A percentile compares a stretch with the other conserved stretches of the same genome.
phyloP scores from a whole-genome alignment of 495 filamentous ascomycete genomes.

The Parmelia sp. region DNA sequence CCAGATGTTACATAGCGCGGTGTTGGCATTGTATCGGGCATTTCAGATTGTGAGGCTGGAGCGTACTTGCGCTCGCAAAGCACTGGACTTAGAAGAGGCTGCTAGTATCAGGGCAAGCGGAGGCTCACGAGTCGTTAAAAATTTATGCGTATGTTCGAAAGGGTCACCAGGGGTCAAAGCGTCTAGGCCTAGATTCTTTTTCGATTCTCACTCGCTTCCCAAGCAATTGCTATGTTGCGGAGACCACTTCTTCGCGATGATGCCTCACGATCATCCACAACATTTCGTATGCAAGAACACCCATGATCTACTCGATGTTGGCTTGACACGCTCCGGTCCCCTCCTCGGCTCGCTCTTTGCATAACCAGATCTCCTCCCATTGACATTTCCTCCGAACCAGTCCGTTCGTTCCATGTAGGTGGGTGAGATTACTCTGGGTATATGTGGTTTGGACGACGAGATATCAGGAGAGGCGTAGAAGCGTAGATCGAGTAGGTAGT shows the following conservation, averaged over 20 bases:
- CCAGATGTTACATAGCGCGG: constrained; percentile 21
- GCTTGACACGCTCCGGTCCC: constrained; percentile 14
- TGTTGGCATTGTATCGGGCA: constrained; percentile 9
- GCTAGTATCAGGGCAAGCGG: too few relatives aligned
- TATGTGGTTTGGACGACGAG: not conserved
- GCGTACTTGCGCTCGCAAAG: not conserved
- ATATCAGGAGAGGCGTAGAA: constrained; percentile 7
- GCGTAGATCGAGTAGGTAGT: constrained; percentile 25
- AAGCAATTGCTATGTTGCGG: constrained; percentile 3
- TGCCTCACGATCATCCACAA: constrained; percentile 8
- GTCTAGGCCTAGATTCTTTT: not conserved
- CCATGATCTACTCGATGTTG: constrained; percentile 10
- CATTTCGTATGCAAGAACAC: constrained; percentile 18
- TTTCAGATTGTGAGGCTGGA: not conserved
- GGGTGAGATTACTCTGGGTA: constrained; percentile 1
- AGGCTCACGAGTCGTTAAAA: not conserved
- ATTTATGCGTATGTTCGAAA: not conserved
- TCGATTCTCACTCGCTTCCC: constrained; percentile 6
- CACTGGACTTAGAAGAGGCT: not conserved
- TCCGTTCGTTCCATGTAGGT: constrained; percentile 5
- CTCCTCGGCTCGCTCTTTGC: constrained; percentile 8
- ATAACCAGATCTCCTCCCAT: constrained; percentile 9
- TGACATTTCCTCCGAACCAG: constrained; percentile 7
- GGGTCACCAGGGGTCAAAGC: not conserved
- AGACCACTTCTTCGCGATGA: constrained; percentile 4